These are phyloP conservation scores for Sequoia sempervirens DNA, from an alignment of 75 land plant species.

Conservation along the genomic window DNA sequence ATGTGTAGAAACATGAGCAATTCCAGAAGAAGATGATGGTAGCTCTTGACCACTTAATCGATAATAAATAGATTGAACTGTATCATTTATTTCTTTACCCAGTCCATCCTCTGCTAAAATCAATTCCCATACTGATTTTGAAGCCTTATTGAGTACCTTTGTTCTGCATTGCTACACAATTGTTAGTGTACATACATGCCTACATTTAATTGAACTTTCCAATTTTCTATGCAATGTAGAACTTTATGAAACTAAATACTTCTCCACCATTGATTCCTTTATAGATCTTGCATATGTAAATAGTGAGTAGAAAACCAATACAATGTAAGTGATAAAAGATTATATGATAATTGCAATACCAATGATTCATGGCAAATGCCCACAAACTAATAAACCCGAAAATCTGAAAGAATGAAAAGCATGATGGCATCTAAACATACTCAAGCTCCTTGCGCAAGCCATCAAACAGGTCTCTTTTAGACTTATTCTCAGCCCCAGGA, in stretches of 20 bases:
- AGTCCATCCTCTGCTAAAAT: conserved; percentile 65
- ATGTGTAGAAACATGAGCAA: conserved; percentile 8
- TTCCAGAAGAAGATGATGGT: conserved; percentile 28
- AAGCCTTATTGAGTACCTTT: conserved; percentile 90
- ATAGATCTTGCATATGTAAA: not conserved
- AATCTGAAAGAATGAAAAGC: not conserved
- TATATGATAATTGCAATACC: not conserved
- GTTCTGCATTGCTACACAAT: conserved; percentile 41
- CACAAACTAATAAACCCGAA: not conserved
- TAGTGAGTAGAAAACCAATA: not conserved
- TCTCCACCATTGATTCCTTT: not conserved
- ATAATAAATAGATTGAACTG: conserved; percentile 67
- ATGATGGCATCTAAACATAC: conserved; percentile 38
- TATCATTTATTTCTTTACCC: conserved; percentile 88
- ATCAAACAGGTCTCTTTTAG: conserved; percentile 85
- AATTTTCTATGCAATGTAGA: not conserved
- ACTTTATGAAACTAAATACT: not conserved
- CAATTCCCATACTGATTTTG: conserved; percentile 90
- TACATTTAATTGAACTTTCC: not conserved
- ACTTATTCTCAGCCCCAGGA: conserved; percentile 91
- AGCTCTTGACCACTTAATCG: conserved; percentile 62
- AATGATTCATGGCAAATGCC: not conserved
- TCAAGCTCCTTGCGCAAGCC: conserved; percentile 86
- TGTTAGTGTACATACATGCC: not conserved
- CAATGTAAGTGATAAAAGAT: not conserved